Percentiles rank a stretch among this genome's conserved stretches.
Evolutionary conservation across 345 rosid genomes (phyloP).

Genomic region (Alliaria petiolata): DNA sequence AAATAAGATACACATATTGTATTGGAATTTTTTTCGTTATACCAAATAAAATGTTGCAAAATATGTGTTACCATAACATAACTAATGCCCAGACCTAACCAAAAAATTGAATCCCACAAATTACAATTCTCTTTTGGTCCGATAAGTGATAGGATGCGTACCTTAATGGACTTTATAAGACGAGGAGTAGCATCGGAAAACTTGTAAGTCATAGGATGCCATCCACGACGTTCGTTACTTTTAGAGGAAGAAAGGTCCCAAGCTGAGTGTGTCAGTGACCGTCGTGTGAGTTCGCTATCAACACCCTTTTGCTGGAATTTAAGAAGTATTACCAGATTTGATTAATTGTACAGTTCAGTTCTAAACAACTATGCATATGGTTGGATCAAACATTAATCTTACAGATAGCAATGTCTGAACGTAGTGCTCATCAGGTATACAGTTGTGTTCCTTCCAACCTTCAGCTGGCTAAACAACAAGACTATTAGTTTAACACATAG

Average conservation of each 20-base stretch:
- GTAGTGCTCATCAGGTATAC: conserved; percentile 96
- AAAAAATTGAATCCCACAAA: not conserved
- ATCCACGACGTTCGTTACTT: conserved; percentile 77
- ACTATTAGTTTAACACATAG: conserved; percentile 6
- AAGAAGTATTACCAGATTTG: conserved; percentile 7
- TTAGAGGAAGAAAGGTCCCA: conserved; percentile 82
- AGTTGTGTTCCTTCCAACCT: conserved; percentile 81
- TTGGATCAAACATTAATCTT: conserved; percentile 36
- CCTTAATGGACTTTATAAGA: conserved; percentile 77
- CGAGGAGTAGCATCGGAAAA: conserved; percentile 71
- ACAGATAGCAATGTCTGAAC: conserved; percentile 92
- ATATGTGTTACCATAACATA: not conserved
- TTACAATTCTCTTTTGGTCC: not conserved
- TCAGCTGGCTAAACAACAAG: conserved; percentile 63
- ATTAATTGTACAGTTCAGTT: not conserved
- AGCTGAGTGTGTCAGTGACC: conserved; percentile 78
- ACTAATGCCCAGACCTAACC: not conserved
- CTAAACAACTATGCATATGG: not conserved
- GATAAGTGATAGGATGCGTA: conserved; percentile 13
- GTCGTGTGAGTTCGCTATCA: conserved; percentile 67
- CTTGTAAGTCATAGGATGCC: conserved; percentile 92
- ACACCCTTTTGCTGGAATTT: conserved; percentile 70
- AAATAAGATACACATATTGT: not conserved
- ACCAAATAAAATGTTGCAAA: not conserved
- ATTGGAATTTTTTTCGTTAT: not conserved